These are phyloP conservation scores for Dactylonectria estremocensis DNA, from an alignment of 2,329 filamentous ascomycete genomes.

Conservation along the genomic window DNA sequence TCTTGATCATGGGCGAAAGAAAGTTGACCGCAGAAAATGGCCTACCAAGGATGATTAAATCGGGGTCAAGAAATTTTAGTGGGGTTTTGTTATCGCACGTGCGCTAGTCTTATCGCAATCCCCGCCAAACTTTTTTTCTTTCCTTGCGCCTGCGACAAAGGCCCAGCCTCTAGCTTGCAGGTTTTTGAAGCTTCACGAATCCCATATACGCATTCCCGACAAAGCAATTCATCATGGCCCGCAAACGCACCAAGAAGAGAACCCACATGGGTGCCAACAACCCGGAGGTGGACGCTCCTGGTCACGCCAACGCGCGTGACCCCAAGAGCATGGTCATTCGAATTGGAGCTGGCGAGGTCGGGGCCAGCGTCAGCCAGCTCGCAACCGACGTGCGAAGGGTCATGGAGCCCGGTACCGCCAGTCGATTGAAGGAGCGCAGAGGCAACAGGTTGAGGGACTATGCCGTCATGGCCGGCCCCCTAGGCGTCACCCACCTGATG, in stretches of 20 bases:
- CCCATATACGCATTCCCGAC: constrained; percentile 28
- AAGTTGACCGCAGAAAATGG: constrained; percentile 4
- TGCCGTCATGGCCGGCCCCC: constrained; percentile 92
- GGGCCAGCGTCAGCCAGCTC: constrained; percentile 90
- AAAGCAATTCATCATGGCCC: constrained; percentile 74
- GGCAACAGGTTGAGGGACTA: constrained; percentile 93
- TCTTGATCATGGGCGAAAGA: not conserved
- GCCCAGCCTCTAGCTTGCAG: constrained; percentile 22
- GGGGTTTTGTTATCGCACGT: constrained; percentile 52
- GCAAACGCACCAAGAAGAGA: constrained; percentile 87
- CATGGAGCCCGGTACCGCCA: constrained; percentile 96
- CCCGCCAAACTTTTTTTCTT: constrained; percentile 56
- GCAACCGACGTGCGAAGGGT: constrained; percentile 91
- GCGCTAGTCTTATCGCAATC: constrained; percentile 53
- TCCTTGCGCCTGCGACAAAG: constrained; percentile 44
- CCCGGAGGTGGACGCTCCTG: constrained; percentile 69
- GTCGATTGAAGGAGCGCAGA: constrained; percentile 88
- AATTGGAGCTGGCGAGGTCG: constrained; percentile 94
- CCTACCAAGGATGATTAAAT: not conserved
- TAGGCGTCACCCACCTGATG: constrained; percentile 93
- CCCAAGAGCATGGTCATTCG: constrained; percentile 99
- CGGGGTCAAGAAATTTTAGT: constrained; percentile 51
- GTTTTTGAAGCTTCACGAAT: constrained; percentile 31
- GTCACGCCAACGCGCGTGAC: constrained; percentile 75
- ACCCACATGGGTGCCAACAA: constrained; percentile 82